Evolutionary conservation across 306 rosid genomes (phyloP).

Genomic region (Casuarina equisetifolia): DNA sequence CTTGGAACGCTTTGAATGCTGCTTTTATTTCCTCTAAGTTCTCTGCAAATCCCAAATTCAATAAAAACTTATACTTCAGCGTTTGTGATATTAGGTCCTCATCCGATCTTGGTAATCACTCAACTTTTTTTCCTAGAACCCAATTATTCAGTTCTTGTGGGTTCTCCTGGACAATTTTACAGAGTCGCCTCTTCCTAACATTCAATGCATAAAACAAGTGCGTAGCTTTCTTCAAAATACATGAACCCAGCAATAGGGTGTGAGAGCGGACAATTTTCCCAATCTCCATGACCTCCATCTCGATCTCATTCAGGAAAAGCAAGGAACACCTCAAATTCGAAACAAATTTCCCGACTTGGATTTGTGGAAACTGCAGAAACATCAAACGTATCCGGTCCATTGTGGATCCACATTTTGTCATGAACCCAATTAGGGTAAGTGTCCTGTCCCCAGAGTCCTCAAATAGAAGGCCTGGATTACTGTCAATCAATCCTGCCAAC

Average conservation of each 20-base stretch:
- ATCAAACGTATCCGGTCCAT: conserved; percentile 40
- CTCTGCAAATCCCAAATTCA: conserved; percentile 55
- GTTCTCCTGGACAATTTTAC: conserved; percentile 49
- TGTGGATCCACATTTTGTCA: conserved; percentile 60
- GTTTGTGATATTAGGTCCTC: conserved; percentile 23
- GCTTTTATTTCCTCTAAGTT: conserved; percentile 45
- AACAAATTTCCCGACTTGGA: conserved; percentile 43
- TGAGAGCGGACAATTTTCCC: conserved; percentile 51
- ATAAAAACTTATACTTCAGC: conserved; percentile 55
- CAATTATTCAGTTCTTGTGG: conserved; percentile 62
- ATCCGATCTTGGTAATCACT: conserved; percentile 37
- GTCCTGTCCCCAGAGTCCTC: conserved; percentile 64
- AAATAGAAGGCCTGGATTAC: conserved; percentile 51
- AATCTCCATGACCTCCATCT: conserved; percentile 57
- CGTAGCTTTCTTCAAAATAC: conserved; percentile 48
- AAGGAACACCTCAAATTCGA: conserved; percentile 53
- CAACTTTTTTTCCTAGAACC: conserved; percentile 50
- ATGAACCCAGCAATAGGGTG: conserved; percentile 54
- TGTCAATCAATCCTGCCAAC: conserved; percentile 37
- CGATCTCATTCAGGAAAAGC: conserved; percentile 49
- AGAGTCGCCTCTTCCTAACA: conserved; percentile 63
- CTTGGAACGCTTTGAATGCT: conserved; percentile 52
- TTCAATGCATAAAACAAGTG: conserved; percentile 51
- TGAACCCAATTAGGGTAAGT: conserved; percentile 50
- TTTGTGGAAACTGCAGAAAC: conserved; percentile 57